Conservation (phyloP, 163 green algal species). For the Scenedesmus sp. region DNA sequence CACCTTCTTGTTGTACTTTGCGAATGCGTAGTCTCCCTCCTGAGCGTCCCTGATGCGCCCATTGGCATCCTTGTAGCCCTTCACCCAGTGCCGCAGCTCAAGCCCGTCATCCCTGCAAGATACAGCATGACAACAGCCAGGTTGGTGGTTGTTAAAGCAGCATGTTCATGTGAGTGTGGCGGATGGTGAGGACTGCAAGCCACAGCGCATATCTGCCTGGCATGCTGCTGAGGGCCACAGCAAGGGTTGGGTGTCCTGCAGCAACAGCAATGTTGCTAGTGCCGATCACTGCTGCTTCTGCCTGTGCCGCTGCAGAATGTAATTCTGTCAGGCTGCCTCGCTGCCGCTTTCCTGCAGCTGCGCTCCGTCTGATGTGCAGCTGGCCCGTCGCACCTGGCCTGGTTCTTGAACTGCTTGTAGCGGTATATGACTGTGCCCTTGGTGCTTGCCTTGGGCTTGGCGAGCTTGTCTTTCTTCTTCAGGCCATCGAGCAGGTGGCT, state of each 20-base stretch:
- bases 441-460: constrained; percentile 80
- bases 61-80: constrained; percentile 85
- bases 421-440: constrained; percentile 57
- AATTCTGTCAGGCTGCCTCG: background rate
- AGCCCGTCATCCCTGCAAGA: constrained; percentile 79
- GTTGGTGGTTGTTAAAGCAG: background rate
- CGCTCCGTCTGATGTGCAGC: background rate
- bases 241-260: background rate
- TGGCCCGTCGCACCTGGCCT: constrained; percentile 74
- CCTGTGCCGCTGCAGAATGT: background rate
- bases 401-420: constrained; percentile 86
- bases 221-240: background rate
- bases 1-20: constrained; percentile 97
- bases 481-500: constrained; percentile 77
- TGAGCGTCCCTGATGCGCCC: constrained; percentile 79
- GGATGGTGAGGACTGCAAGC: no score
- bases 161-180: background rate
- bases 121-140: background rate
- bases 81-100: constrained; percentile 93
- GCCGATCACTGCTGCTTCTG: background rate
- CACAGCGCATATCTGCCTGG: background rate
- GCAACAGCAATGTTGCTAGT: background rate
- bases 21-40: constrained; percentile 87
- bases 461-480: constrained; percentile 49
- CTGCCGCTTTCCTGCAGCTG: background rate